phyloP scores from a whole-genome alignment of 257 asterid species.

The Nyctanthes arbortristis region DNA sequence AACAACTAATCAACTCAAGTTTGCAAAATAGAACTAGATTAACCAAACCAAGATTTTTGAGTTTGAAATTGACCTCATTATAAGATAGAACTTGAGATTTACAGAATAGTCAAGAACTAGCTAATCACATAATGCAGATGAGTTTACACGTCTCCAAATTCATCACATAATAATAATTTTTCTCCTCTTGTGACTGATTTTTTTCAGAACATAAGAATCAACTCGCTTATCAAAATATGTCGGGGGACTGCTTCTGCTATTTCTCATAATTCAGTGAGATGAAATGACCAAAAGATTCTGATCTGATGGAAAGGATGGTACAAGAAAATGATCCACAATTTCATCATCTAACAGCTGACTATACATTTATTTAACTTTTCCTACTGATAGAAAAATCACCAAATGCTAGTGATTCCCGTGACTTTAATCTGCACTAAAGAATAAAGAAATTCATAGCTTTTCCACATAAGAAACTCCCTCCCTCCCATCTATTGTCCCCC shows the following conservation, averaged over 20 bases:
- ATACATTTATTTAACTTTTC: constrained; percentile 29
- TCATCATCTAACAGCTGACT: constrained; percentile 40
- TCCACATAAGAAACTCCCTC: constrained; percentile 17
- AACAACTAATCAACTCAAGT: too few species aligned
- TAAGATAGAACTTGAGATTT: too few species aligned
- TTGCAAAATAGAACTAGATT: too few species aligned
- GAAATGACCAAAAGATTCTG: constrained; percentile 35
- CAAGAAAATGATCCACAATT: constrained; percentile 33
- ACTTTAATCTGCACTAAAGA: constrained; percentile 25
- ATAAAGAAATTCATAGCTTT: constrained; percentile 19
- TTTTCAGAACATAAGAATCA: background rate
- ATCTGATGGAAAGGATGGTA: constrained; percentile 33
- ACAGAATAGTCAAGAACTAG: too few species aligned
- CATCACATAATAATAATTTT: too few species aligned
- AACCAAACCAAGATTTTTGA: too few species aligned
- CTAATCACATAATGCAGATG: background rate
- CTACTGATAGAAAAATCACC: constrained; percentile 31
- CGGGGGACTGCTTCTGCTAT: constrained; percentile 12
- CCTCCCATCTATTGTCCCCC: background rate
- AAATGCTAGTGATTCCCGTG: constrained; percentile 54
- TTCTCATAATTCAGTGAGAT: too few species aligned
- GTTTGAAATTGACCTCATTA: too few species aligned
- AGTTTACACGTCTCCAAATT: too few species aligned
- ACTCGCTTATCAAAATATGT: constrained; percentile 1
- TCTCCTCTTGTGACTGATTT: constrained; percentile 15